Evolutionary conservation across 805 yeast genomes (phyloP), one percentile per base, ranked within the genome.

Genomic region (Ogataea zsoltii): DNA sequence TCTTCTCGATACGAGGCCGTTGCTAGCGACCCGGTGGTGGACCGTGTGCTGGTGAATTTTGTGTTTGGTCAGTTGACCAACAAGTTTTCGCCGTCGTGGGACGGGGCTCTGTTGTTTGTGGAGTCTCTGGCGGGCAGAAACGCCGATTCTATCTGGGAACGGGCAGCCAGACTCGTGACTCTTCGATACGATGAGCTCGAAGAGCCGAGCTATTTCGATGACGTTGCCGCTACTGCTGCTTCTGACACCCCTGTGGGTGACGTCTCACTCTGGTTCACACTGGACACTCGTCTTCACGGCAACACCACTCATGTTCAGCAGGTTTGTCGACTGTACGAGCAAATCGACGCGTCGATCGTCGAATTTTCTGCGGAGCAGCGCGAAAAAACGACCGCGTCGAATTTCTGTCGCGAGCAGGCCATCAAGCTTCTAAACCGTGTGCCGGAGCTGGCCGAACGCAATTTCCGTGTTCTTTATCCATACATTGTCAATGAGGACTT

Each of bases 21-120:
- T n/a, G 34, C 38, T 1, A 38, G 61, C 3, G 68, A 66, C 21
- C 53, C 42, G 1, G 38, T 60, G 11, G 44, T 49, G 7, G 59
- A 58, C 53, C 10, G 64, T 51, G 48, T 74, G 13, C 71, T 78
- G 26, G 69, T 77, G 31, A 72, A 70, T 17, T 80, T 74, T 55
- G 44, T 81, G 31, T 75, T 85, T 53, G 98, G 98, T 28, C 73
- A 86, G 48, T 66, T 91, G 34, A 72, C 88, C 3, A 82, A 82
- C 28, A 77, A 79, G 46, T 89, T 92, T 55, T 85, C 88, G 45
- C 98, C 98, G 0, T 75, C 85, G 12, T 90, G 96, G 96, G 76
- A 79, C 15, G 89, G 85, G 4, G 85, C 86, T 2, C 67, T 74
- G 43, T 92, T 84, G 49, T 74, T 77, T 3, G 58, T 88, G 4